Base-by-base conservation (phyloP, 2,329 filamentous ascomycete genomes). In the Colletotrichum sojae region DNA sequence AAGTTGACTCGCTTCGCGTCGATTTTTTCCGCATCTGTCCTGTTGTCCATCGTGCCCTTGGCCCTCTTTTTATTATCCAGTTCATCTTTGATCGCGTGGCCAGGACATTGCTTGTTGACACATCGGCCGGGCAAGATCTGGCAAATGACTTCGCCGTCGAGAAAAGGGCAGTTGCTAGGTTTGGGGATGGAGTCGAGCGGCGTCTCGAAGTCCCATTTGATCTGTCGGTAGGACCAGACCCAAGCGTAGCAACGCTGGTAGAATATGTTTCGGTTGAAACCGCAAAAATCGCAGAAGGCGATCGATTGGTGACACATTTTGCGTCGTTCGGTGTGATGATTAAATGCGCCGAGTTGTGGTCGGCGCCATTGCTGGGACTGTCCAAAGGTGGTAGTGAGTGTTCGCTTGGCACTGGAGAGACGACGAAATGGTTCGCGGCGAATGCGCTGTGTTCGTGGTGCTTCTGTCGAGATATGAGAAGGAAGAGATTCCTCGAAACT, bases 1-100 rank as follows among this genome's bases (percentile, higher is more conserved):
- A 70, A 15, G 53, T 58, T 63, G 48, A 68, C 36, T 5, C 63
- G 48, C 48, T 68, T 36, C 16, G 95, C 95, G 62, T 92, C 91
- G 82, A 98, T 93, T 78, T 93, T 95, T 78, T 99, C 94, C 76
- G 97, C 94, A 78, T 98, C 95, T 1, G 94, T 96, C 84, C 95
- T 91, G 51, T 92, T 91, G 75, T 88, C 91, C 78, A 90, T 92
- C 82, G 93, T 91, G 15, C 39, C 49, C 13, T 54, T 54, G 20
- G 36, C 46, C n/a, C 6, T 16, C 10, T 54, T 31, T 75, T 27
- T 22, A 20, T 12, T 18, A 25, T 67, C 64, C 16, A 25, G 20
- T 39, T 57, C 43, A 3, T 16, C n/a, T 25, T 51, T 70, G n/a
- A 45, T 6, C n/a, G 12, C 25, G 31, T 68, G 67, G 10, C 64